phyloP scores from a whole-genome alignment of 805 yeast species.

The Saccharomycopsis fodiens region DNA sequence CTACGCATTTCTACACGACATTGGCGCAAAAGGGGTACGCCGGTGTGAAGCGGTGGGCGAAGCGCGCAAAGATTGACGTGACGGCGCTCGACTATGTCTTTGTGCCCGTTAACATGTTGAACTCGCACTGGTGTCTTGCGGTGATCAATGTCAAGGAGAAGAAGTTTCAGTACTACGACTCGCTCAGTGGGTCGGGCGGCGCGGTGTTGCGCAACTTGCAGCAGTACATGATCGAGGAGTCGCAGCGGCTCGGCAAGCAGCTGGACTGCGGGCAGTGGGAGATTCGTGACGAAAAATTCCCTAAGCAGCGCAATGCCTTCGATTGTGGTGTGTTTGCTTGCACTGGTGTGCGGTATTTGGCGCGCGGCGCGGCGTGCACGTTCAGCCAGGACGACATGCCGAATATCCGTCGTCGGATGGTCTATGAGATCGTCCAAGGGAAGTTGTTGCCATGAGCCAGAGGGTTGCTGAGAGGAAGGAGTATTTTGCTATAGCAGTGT shows the following conservation, averaged over 20 bases:
- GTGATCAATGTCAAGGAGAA: conserved; percentile 57
- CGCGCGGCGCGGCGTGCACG: conserved; percentile 40
- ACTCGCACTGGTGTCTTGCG: conserved; percentile 89
- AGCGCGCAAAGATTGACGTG: conserved; percentile 61
- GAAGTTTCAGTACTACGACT: conserved; percentile 69
- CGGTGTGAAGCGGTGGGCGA: conserved; percentile 83
- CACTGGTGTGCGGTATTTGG: conserved; percentile 57
- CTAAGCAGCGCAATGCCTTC: conserved; percentile 82
- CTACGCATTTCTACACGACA: conserved; percentile 81
- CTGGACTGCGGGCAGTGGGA: conserved; percentile 23
- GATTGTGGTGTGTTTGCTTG: conserved; percentile 96
- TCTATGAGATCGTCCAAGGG: conserved; percentile 43
- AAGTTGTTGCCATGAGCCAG: too few relatives aligned
- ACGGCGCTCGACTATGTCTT: conserved; percentile 57
- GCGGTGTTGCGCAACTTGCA: conserved; percentile 40
- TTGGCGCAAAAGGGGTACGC: conserved; percentile 64
- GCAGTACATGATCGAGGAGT: conserved; percentile 62
- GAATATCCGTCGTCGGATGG: conserved; percentile 59
- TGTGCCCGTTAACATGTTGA: conserved; percentile 78
- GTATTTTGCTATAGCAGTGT: too few relatives aligned
- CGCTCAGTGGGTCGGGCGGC: conserved; percentile 39
- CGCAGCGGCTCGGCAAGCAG: conserved; percentile 36
- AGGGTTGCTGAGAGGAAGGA: too few relatives aligned
- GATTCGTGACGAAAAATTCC: conserved; percentile 40
- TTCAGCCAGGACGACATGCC: conserved; percentile 68